Evolutionary conservation across 768 basidiomycete genomes (phyloP).

Genomic region (Hypsizygus marmoreus): DNA sequence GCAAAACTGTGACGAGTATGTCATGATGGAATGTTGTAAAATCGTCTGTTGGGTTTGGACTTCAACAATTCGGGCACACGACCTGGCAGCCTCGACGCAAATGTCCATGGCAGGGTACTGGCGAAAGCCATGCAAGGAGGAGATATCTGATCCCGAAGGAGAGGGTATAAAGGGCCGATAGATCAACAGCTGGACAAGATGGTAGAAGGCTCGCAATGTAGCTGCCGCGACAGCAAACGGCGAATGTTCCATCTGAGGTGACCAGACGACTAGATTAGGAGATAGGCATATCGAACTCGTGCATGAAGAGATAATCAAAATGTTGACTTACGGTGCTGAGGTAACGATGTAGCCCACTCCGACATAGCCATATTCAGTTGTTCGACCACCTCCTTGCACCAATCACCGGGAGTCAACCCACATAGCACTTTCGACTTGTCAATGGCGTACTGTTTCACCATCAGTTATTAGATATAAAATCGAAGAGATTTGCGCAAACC

Average conservation of each 20-base stretch:
- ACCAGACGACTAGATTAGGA: conserved; percentile 54
- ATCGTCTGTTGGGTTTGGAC: conserved; percentile 46
- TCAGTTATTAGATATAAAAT: neutral
- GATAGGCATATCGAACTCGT: conserved; percentile 1
- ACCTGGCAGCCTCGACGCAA: conserved; percentile 62
- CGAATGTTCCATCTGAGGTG: conserved; percentile 48
- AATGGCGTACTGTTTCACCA: conserved; percentile 62
- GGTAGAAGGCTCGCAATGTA: conserved; percentile 57
- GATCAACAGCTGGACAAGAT: conserved; percentile 64
- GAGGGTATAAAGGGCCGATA: conserved; percentile 68
- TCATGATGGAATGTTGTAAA: conserved; percentile 43
- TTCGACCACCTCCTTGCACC: conserved; percentile 59
- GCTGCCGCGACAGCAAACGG: conserved; percentile 59
- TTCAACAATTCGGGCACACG: conserved; percentile 62
- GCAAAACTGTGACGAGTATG: conserved; percentile 49
- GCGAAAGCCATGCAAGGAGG: no score
- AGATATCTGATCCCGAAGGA: no score
- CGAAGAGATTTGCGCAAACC: conserved; percentile 39
- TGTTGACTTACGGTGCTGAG: conserved; percentile 57
- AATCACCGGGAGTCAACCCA: conserved; percentile 52
- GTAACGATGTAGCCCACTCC: conserved; percentile 71
- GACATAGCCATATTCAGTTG: conserved; percentile 71
- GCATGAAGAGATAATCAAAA: neutral
- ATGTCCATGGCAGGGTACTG: conserved; percentile 58
- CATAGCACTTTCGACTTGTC: conserved; percentile 61